Percentiles rank a stretch among this genome's conserved stretches.
Conservation (phyloP, 1,284 basidiomycete genomes). For the Amylostereum areolatum region DNA sequence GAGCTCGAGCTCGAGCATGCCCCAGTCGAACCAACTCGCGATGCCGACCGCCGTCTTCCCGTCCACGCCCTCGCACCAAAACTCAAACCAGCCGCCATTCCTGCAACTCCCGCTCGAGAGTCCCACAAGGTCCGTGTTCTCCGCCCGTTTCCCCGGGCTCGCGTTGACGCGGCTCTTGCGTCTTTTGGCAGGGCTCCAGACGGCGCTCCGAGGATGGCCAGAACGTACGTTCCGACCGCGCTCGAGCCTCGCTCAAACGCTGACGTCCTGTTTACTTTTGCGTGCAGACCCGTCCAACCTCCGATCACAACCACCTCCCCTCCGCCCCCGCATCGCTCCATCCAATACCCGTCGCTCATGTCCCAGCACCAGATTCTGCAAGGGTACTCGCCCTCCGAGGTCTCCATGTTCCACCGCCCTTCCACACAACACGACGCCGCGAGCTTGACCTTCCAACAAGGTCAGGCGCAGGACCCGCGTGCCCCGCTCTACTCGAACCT, state of each 20-base stretch:
- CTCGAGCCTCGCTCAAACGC: constrained; percentile 10
- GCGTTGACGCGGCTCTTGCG: too few species aligned
- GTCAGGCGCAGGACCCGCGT: too few species aligned
- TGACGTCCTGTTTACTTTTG: constrained; percentile 1
- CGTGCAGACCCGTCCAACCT: constrained; percentile 26
- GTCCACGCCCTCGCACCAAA: constrained; percentile 16
- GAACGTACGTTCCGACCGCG: constrained; percentile 16
- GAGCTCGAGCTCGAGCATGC: constrained; percentile 13
- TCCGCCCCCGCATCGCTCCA: constrained; percentile 34
- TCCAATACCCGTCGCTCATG: constrained; percentile 61
- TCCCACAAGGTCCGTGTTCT: constrained; percentile 31
- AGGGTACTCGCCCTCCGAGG: constrained; percentile 56
- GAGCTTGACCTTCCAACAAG: too few species aligned
- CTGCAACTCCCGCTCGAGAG: constrained; percentile 37
- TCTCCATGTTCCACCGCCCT: constrained; percentile 42
- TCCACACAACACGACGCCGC: constrained; percentile 3
- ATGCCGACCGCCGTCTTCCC: constrained; percentile 17
- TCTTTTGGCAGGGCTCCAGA: too few species aligned
- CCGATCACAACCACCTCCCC: constrained; percentile 58
- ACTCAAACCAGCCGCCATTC: constrained; percentile 17
- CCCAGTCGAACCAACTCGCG: constrained; percentile 20
- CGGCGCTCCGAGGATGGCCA: too few species aligned
- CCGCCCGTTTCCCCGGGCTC: too few species aligned
- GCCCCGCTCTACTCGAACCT: constrained; percentile 18
- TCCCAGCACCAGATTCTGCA: constrained; percentile 63